These are phyloP conservation scores for Tephrocybe sp. DNA, from an alignment of 768 basidiomycete species.

Conservation along the genomic window DNA sequence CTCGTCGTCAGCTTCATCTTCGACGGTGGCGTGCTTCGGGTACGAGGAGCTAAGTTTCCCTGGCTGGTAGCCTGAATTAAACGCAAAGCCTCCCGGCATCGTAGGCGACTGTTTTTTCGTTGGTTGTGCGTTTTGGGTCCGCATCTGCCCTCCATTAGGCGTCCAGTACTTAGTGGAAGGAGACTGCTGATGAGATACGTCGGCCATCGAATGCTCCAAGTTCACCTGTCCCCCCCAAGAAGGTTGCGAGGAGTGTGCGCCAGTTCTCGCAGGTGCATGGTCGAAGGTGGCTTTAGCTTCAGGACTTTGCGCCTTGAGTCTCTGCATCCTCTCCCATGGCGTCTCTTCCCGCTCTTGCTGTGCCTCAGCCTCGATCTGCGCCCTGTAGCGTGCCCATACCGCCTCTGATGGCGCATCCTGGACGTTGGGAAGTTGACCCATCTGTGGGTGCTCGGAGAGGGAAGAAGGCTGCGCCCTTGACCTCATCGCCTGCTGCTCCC, in stretches of 20 bases:
- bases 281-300: constrained; percentile 2
- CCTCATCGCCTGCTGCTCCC: constrained; percentile 4
- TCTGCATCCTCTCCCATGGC: constrained; percentile 15
- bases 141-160: constrained; percentile 13
- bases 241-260: constrained; percentile 6
- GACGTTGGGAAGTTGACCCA: neutral
- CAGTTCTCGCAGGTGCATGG: constrained; percentile 4
- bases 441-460: neutral
- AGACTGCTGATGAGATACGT: constrained; percentile 4
- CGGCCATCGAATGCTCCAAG: constrained; percentile 3
- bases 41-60: constrained; percentile 7
- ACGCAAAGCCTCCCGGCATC: constrained; percentile 10
- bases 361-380: neutral
- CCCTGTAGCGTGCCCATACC: constrained; percentile 1
- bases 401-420: neutral
- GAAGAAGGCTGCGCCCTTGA: neutral
- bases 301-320: constrained; percentile 7
- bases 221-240: constrained; percentile 6
- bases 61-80: neutral
- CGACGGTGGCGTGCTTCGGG: constrained; percentile 38
- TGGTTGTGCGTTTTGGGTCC: constrained; percentile 8
- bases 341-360: constrained; percentile 10
- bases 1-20: constrained; percentile 46
- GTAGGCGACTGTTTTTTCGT: constrained; percentile 1
- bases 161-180: constrained; percentile 12